Evolutionary conservation across 805 yeast species (phyloP).

Genomic region (Candida corydali): DNA sequence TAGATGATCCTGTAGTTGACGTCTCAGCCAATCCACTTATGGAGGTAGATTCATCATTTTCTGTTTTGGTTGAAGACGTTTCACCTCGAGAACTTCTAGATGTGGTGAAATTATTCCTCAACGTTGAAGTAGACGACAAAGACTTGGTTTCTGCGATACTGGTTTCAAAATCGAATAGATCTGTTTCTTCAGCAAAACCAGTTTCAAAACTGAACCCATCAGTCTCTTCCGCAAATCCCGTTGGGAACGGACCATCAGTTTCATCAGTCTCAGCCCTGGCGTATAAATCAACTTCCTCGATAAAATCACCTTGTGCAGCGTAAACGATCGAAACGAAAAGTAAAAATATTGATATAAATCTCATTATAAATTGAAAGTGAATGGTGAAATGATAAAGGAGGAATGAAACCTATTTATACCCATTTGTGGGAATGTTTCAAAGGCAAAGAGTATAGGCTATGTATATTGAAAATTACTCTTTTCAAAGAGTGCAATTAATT

Average conservation of each 20-base stretch:
- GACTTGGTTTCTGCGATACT: conserved; percentile 2
- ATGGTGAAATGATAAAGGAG: background rate
- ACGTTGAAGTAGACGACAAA: conserved; percentile 5
- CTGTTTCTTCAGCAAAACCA: conserved; percentile 6
- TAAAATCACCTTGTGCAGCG: conserved; percentile 8
- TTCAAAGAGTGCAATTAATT: background rate
- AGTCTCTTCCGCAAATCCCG: conserved; percentile 6
- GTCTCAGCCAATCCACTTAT: no score
- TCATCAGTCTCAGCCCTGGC: conserved; percentile 6
- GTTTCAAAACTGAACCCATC: conserved; percentile 6
- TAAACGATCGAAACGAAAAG: background rate
- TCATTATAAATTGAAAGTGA: background rate
- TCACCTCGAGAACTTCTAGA: no score
- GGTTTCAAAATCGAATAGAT: conserved; percentile 4
- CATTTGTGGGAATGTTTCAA: background rate
- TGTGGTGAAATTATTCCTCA: conserved; percentile 2
- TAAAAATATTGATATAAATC: background rate
- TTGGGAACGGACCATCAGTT: conserved; percentile 4
- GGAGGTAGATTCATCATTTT: no score
- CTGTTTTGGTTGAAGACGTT: no score
- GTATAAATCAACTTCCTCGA: conserved; percentile 4
- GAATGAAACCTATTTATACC: no score
- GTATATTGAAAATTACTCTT: background rate
- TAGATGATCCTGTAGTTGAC: background rate
- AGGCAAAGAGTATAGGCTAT: background rate